Percentiles rank a stretch among this genome's conserved stretches.
phyloP scores from a whole-genome alignment of 2,329 filamentous ascomycete genomes.

The Pestalotiopsis sp. region DNA sequence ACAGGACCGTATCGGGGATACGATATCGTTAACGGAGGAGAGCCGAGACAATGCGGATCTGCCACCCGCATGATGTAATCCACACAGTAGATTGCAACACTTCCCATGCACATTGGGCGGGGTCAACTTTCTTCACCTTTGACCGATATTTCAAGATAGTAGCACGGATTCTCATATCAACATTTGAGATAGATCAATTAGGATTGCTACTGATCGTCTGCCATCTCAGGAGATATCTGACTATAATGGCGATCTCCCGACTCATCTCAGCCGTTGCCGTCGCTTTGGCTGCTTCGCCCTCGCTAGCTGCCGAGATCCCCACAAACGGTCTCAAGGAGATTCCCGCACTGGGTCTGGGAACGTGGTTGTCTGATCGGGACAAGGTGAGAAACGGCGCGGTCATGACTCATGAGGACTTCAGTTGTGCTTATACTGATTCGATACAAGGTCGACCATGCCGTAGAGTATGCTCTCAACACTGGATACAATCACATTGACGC shows the following conservation, averaged over 20 bases:
- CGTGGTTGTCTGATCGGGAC: conserved; percentile 29
- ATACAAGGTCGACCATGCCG: conserved; percentile 26
- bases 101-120: background rate
- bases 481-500: conserved; percentile 31
- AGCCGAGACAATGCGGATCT: background rate
- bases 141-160: background rate
- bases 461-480: conserved; percentile 26
- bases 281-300: background rate
- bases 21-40: background rate
- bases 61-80: background rate
- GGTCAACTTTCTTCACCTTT: background rate
- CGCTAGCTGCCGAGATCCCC: conserved; percentile 1
- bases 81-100: background rate
- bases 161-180: background rate
- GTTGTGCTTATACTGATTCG: background rate
- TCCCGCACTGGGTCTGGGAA: conserved; percentile 29
- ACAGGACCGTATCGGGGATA: background rate
- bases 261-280: background rate
- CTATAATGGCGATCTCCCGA: background rate
- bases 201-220: background rate
- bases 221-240: background rate
- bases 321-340: conserved; percentile 20
- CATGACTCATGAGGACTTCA: background rate
- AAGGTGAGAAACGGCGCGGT: conserved; percentile 15
- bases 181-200: background rate